These are phyloP conservation scores for Cupressus sempervirens DNA, from an alignment of 75 land plant species.

Conservation along the genomic window DNA sequence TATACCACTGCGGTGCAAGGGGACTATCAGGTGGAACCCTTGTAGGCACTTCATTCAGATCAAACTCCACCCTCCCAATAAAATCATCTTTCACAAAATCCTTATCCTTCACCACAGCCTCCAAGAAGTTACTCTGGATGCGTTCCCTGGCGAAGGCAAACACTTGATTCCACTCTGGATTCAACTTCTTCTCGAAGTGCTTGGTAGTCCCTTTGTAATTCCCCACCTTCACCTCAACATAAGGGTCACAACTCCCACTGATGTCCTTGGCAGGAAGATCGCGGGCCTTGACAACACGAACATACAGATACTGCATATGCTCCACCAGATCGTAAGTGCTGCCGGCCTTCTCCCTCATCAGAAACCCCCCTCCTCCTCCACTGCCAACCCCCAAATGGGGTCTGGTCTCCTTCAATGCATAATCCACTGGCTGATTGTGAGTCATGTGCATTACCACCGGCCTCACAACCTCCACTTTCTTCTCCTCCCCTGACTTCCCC, in stretches of 20 bases:
- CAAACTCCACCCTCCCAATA: conserved; percentile 56
- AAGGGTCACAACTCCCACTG: conserved; percentile 59
- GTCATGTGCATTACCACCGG: conserved; percentile 1
- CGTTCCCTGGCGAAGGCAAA: conserved; percentile 72
- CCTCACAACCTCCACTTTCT: conserved; percentile 5
- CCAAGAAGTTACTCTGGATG: conserved; percentile 47
- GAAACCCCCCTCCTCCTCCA: conserved; percentile 10
- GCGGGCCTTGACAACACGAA: conserved; percentile 52
- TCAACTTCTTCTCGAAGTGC: conserved; percentile 49
- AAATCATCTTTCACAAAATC: conserved; percentile 58
- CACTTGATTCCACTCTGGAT: conserved; percentile 72
- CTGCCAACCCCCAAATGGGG: conserved; percentile 11
- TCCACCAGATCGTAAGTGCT: conserved; percentile 76
- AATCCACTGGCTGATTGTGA: conserved; percentile 8
- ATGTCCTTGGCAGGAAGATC: conserved; percentile 49
- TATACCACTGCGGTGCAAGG: conserved; percentile 86
- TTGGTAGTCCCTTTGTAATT: conserved; percentile 51
- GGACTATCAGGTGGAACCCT: conserved; percentile 76
- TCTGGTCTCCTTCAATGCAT: conserved; percentile 21
- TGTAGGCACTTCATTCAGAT: conserved; percentile 57
- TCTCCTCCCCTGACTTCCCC: conserved; percentile 7
- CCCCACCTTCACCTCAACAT: conserved; percentile 46
- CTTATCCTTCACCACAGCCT: conserved; percentile 62
- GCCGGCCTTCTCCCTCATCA: conserved; percentile 17
- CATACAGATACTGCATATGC: conserved; percentile 69